Base-by-base conservation (phyloP, 202 grass and related monocot species). In the Tripidium arundinaceum region DNA sequence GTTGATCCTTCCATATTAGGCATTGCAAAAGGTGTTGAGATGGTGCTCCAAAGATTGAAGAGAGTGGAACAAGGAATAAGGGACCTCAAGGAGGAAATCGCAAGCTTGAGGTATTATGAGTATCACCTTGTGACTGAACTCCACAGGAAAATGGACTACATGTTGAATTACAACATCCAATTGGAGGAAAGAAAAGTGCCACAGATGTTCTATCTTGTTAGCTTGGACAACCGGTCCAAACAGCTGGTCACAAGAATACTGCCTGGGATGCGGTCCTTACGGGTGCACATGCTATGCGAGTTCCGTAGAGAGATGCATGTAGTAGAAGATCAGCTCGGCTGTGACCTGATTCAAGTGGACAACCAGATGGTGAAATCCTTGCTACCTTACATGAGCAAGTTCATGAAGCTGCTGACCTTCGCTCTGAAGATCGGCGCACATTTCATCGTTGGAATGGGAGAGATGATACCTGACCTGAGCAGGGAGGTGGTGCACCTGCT, bases 221-320 rank as follows among this genome's bases (percentile, higher is more conserved):
- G 86, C 73, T 72, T 85, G 77, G 81, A 91, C 28, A 63, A 85
- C 78, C 74, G 80, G 38, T 86, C 87, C 10, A 98, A 41, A 81
- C 81, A 84, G 61, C 83, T 95, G 33, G 88, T 98, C 52, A 98
- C 92, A 45, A 92, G 90, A 38, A 62, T 98, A 45, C 50, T 95
- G 42, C 85, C 92, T 21, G 90, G 96, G 52, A 95, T 91, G 96
- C 84, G 42, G 29, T 85, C 90, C 42, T 75, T 98, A 52, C 75
- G 82, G 39, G 76, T 98, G 69, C 92, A 98, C 54, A 98, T 91
- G 88, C 47, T 91, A 55, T 93, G 96, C 1, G 96, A 98, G 45
- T 98, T 93, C 68, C 65, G 90, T 41, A 80, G 86, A 70, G 96
- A 98, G 34, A 91, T 95, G 88, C 96, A 98, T 90, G 92, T 95